Evolutionary conservation across 805 yeast genomes (phyloP), one percentile per base, ranked within the genome.

Genomic region (Metschnikowia cubensis): DNA sequence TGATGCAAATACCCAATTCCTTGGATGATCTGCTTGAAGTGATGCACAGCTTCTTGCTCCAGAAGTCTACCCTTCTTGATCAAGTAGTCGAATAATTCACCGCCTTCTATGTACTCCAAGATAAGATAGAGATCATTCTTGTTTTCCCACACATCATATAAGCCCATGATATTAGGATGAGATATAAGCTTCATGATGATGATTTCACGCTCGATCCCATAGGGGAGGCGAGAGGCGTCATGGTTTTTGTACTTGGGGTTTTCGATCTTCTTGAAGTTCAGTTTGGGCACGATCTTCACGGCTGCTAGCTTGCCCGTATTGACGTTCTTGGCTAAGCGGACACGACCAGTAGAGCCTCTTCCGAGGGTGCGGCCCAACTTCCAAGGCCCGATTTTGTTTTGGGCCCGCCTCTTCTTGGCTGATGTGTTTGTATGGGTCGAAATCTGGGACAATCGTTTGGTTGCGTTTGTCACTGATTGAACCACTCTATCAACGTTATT

Each of bases 291-390:
- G 55, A 94, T 90, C 68, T 94, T 94, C 46, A 94, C 96, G 1
- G 99, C 99, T 3, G 99, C 98, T 50, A 89, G 79, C 68, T 89
- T 85, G 44, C 94, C 94, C 1, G 94, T 85, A 48, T 80, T 79
- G 39, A 83, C 79, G 65, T 94, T 95, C 58, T 89, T 85, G 14
- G 99, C 98, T 49, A 94, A 76, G 52, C 96, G 75, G 15, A 94
- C 99, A 54, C 97, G 80, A 21, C 99, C 98, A 1, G 97, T 89
- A 13, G 96, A 87, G n/a, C 99, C 99, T 51, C 95, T 79, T 21
- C 99, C 99, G 46, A 94, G 73, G 2, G 99, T 94, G 57, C 92
- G 80, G 29, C 98, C 98, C 35, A 94, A 74, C 64, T 89, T 87
- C 99, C 99, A 94, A 1, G 99, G 97, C 2, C 99, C 99, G 41